These are phyloP conservation scores for Herpetomonas muscarum DNA, from an alignment of 208 protist species.

Conservation along the genomic window DNA sequence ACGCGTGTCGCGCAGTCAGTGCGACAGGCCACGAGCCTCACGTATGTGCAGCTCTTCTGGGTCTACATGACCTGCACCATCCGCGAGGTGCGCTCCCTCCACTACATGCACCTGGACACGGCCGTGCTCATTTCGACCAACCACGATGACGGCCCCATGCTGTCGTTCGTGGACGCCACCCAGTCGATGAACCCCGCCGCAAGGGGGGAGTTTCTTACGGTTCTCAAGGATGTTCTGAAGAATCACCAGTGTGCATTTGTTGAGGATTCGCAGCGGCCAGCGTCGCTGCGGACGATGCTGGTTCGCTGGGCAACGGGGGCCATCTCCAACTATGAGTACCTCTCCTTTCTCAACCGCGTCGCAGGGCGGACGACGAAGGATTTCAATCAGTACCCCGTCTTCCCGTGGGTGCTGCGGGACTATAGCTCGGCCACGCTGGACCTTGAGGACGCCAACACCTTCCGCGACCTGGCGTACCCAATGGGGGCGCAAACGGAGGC, in stretches of 20 bases:
- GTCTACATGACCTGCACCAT: constrained; percentile 52
- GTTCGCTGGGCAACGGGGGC: constrained; percentile 89
- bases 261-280: constrained; percentile 49
- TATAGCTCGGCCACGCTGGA: constrained; percentile 78
- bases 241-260: constrained; percentile 36
- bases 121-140: constrained; percentile 65
- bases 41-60: constrained; percentile 74
- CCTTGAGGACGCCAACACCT: constrained; percentile 63
- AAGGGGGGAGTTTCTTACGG: constrained; percentile 60
- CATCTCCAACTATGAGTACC: constrained; percentile 94
- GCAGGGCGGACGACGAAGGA: constrained; percentile 90
- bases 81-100: constrained; percentile 47
- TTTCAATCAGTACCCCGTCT: constrained; percentile 94
- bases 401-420: constrained; percentile 94
- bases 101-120: constrained; percentile 87
- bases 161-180: constrained; percentile 76
- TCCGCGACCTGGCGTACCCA: constrained; percentile 93
- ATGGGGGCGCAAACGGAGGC: constrained; percentile 93
- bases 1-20: constrained; percentile 78
- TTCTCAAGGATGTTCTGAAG: constrained; percentile 55
- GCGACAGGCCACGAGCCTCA: constrained; percentile 63
- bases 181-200: constrained; percentile 85
- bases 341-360: constrained; percentile 89
- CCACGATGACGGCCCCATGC: constrained; percentile 68
- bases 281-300: constrained; percentile 57